Base-by-base conservation (phyloP, 1,139 yeast species). In the Debaryomyces sp. region DNA sequence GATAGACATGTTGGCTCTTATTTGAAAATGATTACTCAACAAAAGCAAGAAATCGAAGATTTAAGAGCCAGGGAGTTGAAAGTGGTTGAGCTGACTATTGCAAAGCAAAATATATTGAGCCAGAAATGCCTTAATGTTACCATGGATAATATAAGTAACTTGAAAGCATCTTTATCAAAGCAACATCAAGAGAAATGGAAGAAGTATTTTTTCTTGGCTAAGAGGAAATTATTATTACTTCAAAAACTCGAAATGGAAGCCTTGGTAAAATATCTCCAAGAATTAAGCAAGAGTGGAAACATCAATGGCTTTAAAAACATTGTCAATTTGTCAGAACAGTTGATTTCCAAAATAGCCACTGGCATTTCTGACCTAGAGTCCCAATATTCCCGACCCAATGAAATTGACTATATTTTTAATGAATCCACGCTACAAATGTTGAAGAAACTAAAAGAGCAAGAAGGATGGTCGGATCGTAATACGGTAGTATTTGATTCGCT, bases 1-100 rank as follows among this genome's bases (percentile, higher is more conserved):
- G 90, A 87, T 62, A 77, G 96, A 42, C 97, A 91, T 67, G 96
- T 92, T 40, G 92, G 96, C 0, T 86, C 95, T 1, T 91, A 91
- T 62, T 70, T 89, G 60, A 87, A 87, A 66, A 87, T 89, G 85
- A 90, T 91, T 35, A 84, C 92, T 2, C 92, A 88, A 57, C 96
- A 89, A 59, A 84, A 84, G 54, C 81, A 78, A 50, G 94, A 89
- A 63, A 89, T 91, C 49, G 89, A 84, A 43, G 88, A 85, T 51
- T 71, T 89, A 46, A 72, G 89, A 50, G 62, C 64, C 0, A 72
- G 90, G 45, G 92, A 87, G 57, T 52, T 66, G 1, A 62, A 66
- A 24, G 69, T 77, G 42, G 67, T 80, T 3, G 72, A 74, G 4
- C 56, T 61, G 17, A 69, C 74, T 0, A 44, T 77, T 2, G 58